phyloP scores from a whole-genome alignment of 108 stramenopile species.

The Pseudonitzschia pungens region DNA sequence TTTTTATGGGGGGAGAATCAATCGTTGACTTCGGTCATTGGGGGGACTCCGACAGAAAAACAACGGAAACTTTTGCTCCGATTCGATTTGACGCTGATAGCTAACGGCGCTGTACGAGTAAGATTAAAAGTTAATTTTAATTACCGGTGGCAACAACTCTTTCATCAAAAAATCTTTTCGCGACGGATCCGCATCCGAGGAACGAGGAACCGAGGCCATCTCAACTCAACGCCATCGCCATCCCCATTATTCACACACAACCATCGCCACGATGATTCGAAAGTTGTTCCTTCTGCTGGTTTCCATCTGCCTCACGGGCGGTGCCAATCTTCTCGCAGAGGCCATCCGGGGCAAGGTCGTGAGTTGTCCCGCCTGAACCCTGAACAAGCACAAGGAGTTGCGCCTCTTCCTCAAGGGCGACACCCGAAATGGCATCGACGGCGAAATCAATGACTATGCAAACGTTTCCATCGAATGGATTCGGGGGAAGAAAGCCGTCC shows the following conservation, averaged over 20 bases:
- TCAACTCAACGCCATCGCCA: too few relatives aligned
- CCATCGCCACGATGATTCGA: not conserved
- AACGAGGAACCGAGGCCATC: too few relatives aligned
- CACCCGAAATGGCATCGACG: not conserved
- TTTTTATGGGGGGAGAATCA: too few relatives aligned
- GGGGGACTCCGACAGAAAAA: too few relatives aligned
- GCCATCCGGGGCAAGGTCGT: conserved; percentile 25
- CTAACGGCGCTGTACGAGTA: conserved; percentile 1
- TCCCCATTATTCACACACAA: too few relatives aligned
- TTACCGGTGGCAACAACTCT: not conserved
- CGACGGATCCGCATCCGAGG: too few relatives aligned
- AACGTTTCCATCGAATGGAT: conserved; percentile 31
- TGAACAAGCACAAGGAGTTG: conserved; percentile 28
- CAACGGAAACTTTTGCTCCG: too few relatives aligned
- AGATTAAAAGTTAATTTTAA: not conserved
- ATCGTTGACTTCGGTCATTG: too few relatives aligned
- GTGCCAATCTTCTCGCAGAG: not conserved
- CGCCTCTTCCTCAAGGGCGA: conserved; percentile 32
- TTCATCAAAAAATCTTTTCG: too few relatives aligned
- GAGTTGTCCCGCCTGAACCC: conserved; percentile 35
- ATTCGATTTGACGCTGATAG: too few relatives aligned
- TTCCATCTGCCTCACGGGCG: not conserved
- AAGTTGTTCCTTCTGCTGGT: not conserved
- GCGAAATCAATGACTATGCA: conserved; percentile 29
- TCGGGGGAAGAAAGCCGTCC: conserved; percentile 26